Percentiles rank a stretch among this genome's conserved stretches.
These are phyloP conservation scores for Coemansia sp. DNA, from an alignment of 371 early-diverging fungal species.

Conservation along the genomic window DNA sequence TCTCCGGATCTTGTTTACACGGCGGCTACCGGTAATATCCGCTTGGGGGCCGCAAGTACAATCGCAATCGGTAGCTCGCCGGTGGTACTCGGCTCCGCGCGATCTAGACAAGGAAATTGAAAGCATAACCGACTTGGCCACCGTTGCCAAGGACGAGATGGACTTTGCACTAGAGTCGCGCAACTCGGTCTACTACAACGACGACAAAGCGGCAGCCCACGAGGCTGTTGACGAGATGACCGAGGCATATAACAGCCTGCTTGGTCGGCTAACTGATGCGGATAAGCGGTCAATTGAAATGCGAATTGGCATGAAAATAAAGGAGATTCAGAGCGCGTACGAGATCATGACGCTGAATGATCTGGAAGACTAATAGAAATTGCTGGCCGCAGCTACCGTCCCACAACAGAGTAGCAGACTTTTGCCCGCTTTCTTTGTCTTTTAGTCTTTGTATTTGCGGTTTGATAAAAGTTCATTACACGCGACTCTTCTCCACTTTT, in stretches of 20 bases:
- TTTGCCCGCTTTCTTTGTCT: no score
- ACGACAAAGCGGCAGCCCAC: conserved; percentile 42
- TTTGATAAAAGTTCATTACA: no score
- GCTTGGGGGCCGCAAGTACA: conserved; percentile 8
- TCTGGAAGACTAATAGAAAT: conserved; percentile 24
- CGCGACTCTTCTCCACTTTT: no score
- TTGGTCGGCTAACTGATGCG: conserved; percentile 21
- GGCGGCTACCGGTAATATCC: background rate
- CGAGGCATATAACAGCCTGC: conserved; percentile 23
- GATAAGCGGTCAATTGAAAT: conserved; percentile 24
- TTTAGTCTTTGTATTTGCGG: no score
- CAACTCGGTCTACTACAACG: conserved; percentile 50
- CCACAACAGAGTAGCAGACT: no score
- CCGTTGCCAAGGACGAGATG: conserved; percentile 47
- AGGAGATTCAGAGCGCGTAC: conserved; percentile 47
- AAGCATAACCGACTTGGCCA: conserved; percentile 40
- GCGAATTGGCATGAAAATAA: conserved; percentile 46
- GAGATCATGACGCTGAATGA: conserved; percentile 48
- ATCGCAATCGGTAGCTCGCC: background rate
- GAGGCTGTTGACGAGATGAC: conserved; percentile 47
- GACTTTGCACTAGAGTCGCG: conserved; percentile 49
- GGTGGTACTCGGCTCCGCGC: background rate
- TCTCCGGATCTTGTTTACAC: conserved; percentile 20
- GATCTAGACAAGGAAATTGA: conserved; percentile 47
- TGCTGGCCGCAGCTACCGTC: background rate